Percentiles rank a stretch among this genome's conserved stretches.
These are phyloP conservation scores for Plectosphaerella plurivora DNA, from an alignment of 2,329 filamentous ascomycete genomes.

Conservation along the genomic window DNA sequence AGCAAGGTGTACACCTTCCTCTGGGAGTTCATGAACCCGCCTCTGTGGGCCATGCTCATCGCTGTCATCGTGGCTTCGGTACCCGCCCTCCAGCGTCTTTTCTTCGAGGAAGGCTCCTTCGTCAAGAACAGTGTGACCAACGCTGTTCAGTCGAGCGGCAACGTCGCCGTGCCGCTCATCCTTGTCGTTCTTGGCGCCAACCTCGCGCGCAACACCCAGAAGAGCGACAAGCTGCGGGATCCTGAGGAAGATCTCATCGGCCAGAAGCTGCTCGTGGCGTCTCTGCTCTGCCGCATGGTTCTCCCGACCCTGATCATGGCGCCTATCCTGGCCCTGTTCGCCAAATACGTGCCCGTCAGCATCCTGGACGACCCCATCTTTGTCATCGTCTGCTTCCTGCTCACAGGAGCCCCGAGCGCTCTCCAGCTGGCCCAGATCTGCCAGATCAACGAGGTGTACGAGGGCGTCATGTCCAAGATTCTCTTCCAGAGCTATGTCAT, in stretches of 20 bases:
- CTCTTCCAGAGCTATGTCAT: conserved; percentile 96
- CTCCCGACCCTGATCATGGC: conserved; percentile 90
- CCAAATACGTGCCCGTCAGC: conserved; percentile 87
- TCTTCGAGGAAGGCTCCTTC: conserved; percentile 87
- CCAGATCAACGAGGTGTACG: conserved; percentile 95
- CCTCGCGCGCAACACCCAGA: conserved; percentile 84
- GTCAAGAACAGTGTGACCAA: conserved; percentile 89
- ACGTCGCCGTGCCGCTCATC: conserved; percentile 91
- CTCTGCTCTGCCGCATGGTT: conserved; percentile 84
- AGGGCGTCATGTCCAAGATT: conserved; percentile 87
- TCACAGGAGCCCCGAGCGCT: conserved; percentile 89
- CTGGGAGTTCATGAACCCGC: conserved; percentile 97
- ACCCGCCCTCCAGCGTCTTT: conserved; percentile 73
- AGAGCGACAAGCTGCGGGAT: conserved; percentile 58
- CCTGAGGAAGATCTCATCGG: conserved; percentile 66
- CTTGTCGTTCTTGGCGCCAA: conserved; percentile 94
- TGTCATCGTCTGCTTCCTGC: conserved; percentile 93
- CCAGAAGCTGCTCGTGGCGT: conserved; percentile 78
- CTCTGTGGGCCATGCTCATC: conserved; percentile 92
- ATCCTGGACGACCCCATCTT: conserved; percentile 98
- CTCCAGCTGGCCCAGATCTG: conserved; percentile 96
- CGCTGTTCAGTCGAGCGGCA: conserved; percentile 78
- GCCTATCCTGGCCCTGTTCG: conserved; percentile 77
- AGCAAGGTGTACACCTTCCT: conserved; percentile 57
- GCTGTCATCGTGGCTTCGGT: conserved; percentile 90